phyloP scores from a whole-genome alignment of 495 filamentous ascomycete species.

The Tetracladium setigerum region DNA sequence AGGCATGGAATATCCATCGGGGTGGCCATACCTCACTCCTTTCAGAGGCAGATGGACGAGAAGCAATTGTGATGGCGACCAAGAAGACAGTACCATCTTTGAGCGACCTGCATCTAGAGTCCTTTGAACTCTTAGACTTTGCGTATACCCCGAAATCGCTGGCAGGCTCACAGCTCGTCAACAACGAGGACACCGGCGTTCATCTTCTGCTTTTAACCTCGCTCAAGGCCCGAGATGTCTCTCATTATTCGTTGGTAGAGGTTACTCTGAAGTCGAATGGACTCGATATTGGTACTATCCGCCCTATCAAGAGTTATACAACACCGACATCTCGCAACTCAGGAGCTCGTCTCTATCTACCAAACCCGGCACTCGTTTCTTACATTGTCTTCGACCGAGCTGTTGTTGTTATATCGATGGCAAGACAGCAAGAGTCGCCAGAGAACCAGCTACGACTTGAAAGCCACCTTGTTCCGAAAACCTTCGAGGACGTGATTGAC shows the following conservation, averaged over 20 bases:
- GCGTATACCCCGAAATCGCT: conserved; percentile 25
- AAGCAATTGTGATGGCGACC: conserved; percentile 27
- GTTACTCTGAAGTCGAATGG: conserved; percentile 30
- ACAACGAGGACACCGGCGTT: conserved; percentile 8
- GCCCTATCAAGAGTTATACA: conserved; percentile 56
- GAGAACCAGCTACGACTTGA: conserved; percentile 63
- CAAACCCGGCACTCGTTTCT: conserved; percentile 68
- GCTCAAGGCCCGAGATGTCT: conserved; percentile 14
- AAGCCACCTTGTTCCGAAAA: conserved; percentile 38
- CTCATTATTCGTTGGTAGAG: conserved; percentile 45
- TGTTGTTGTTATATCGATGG: conserved; percentile 66
- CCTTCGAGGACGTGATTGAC: conserved; percentile 79
- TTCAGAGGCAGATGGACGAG: conserved; percentile 28
- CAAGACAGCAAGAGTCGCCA: conserved; percentile 49
- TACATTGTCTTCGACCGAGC: conserved; percentile 73
- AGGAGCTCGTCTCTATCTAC: conserved; percentile 67
- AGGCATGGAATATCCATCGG: conserved; percentile 82
- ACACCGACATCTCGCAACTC: conserved; percentile 32
- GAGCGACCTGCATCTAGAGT: conserved; percentile 15
- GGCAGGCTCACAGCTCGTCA: conserved; percentile 19
- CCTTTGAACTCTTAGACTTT: conserved; percentile 38
- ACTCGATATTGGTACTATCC: conserved; percentile 41
- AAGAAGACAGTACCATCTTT: conserved; percentile 19
- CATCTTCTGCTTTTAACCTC: conserved; percentile 26
- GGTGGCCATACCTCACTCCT: conserved; percentile 51